phyloP scores from a whole-genome alignment of 495 filamentous ascomycete species.

The Bathelium albidoporum region DNA sequence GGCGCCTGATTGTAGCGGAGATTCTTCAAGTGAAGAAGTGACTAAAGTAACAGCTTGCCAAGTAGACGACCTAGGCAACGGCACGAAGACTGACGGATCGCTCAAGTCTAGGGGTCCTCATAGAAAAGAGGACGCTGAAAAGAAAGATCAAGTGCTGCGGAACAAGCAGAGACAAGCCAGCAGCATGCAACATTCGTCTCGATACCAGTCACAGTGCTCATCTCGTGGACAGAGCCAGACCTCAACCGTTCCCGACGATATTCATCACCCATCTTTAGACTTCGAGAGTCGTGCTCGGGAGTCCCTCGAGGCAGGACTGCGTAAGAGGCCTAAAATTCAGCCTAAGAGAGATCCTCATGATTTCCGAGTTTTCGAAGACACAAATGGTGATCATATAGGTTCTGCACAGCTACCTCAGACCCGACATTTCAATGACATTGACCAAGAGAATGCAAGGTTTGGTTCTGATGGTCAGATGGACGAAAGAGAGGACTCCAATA shows the following conservation, averaged over 20 bases:
- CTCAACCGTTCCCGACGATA: neutral
- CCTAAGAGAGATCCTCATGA: neutral
- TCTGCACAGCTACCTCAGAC: neutral
- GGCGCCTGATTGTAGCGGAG: too few relatives aligned
- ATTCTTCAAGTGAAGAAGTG: too few relatives aligned
- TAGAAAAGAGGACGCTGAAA: too few relatives aligned
- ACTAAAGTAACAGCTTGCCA: too few relatives aligned
- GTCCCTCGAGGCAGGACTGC: neutral
- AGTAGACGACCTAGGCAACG: too few relatives aligned
- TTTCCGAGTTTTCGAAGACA: neutral
- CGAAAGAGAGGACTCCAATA: neutral
- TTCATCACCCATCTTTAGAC: neutral
- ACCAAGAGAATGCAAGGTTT: neutral
- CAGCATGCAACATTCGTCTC: neutral
- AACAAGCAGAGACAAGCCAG: neutral
- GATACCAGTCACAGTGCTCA: neutral
- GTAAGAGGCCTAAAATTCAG: neutral
- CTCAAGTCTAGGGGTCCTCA: too few relatives aligned
- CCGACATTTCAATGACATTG: neutral
- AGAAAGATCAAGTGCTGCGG: too few relatives aligned
- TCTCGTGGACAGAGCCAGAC: neutral
- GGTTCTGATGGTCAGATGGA: neutral
- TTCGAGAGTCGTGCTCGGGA: neutral
- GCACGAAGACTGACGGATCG: too few relatives aligned
- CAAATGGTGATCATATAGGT: neutral